phyloP scores from a whole-genome alignment of 495 filamentous ascomycete species.

The Aspergillus nidulans region DNA sequence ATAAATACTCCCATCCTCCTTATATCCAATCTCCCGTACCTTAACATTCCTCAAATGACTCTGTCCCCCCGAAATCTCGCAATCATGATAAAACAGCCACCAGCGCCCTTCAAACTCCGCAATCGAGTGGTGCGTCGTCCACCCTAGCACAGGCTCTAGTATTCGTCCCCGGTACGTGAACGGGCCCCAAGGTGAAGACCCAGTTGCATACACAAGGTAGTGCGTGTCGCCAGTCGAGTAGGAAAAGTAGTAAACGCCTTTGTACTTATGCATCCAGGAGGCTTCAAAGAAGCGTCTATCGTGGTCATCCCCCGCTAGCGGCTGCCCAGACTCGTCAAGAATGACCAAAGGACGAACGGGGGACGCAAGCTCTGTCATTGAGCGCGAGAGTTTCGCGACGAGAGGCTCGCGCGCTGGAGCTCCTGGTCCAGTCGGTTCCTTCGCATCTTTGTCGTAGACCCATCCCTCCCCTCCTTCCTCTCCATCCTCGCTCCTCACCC shows the following conservation, averaged over 20 bases:
- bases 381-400: slow-evolving; percentile 54
- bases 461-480: slow-evolving; percentile 8
- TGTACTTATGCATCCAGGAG: slow-evolving; percentile 66
- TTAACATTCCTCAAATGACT: slow-evolving; percentile 66
- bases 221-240: slow-evolving; percentile 75
- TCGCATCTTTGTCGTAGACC: slow-evolving; percentile 47
- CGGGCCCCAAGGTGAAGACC: slow-evolving; percentile 58
- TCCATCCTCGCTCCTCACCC: slow-evolving; percentile 25
- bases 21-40: slow-evolving; percentile 67
- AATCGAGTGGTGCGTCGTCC: slow-evolving; percentile 79
- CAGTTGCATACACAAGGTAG: slow-evolving; percentile 60
- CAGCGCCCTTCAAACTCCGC: slow-evolving; percentile 64
- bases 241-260: slow-evolving; percentile 65
- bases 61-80: slow-evolving; percentile 55
- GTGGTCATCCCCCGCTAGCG: slow-evolving; percentile 59
- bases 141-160: slow-evolving; percentile 68
- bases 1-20: slow-evolving; percentile 55
- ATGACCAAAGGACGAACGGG: slow-evolving; percentile 51
- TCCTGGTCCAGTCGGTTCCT: slow-evolving; percentile 50
- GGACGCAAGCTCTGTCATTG: slow-evolving; percentile 56
- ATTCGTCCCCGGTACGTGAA: slow-evolving; percentile 67
- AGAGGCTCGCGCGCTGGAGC: slow-evolving; percentile 52
- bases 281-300: slow-evolving; percentile 75
- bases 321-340: slow-evolving; percentile 54
- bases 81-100: slow-evolving; percentile 74